Evolutionary conservation across 176 grass and related monocot genomes (phyloP), one percentile per base, ranked within the genome.

Genomic region (Phoenix roebelenii): DNA sequence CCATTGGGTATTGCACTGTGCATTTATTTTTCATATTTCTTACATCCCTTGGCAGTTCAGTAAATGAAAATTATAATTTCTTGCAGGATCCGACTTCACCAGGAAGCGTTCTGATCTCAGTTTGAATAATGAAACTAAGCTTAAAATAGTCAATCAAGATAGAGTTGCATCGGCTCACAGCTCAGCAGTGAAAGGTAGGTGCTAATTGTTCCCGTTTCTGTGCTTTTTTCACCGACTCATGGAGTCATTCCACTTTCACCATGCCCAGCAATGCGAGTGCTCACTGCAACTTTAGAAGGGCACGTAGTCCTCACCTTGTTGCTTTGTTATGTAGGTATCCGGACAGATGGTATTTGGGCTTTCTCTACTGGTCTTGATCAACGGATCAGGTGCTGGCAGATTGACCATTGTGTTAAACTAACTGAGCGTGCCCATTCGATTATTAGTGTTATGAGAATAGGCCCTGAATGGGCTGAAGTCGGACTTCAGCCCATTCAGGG

Each of bases 311-410:
- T 12, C 56, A 53, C 32, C 22, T 53, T 61, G n/a, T 23, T 5
- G 3, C 28, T 44, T 77, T 71, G 1, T 12, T 32, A 3, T 18
- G 28, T 30, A 96, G 92, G 84, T 64, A 82, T 85, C 59, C 92
- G 84, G 93, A 92, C 87, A 1, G 93, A 97, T 30, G 84, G 93
- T 29, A 29, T 22, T 7, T 97, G 93, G 93, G 76, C 77, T 51
- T 88, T 92, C 76, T 91, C 87, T 7, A 80, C 76, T 53, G 93
- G 93, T 23, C 87, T 97, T 68, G 93, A 92, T 68, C 87, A 97
- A 71, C 86, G 87, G 83, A 68, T 92, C 58, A 85, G 79, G 67
- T 88, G 83, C 39, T 97, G 93, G 93, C 77, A 72, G 66, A 49
- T 88, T 56, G 60, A 67, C 19, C 39, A 22, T 1, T 32, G 16